Evolutionary conservation across 2,329 filamentous ascomycete genomes (phyloP), one percentile per base, ranked within the genome.

Genomic region (Fusarium scirpi): DNA sequence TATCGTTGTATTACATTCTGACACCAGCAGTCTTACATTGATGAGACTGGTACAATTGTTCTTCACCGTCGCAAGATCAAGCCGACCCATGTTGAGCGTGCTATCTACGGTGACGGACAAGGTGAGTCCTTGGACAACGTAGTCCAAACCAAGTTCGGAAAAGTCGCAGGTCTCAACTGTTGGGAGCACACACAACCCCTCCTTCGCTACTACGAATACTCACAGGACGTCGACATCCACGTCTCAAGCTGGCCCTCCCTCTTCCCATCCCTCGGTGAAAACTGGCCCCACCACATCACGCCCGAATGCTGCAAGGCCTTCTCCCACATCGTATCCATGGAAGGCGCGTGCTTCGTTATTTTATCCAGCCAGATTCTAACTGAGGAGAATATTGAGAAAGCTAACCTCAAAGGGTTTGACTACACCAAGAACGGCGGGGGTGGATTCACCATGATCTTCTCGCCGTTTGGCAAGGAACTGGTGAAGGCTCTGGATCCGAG

Each of bases 291-390:
- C 52, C 74, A 70, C 32, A 77, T 78, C 56, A 59, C 70, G 0
- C 49, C 43, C 4, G 70, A 68, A 3, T 73, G 74, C 43, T 70
- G 70, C 30, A 74, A 75, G 30, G 44, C 54, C 16, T 79, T 87
- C 6, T 84, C 86, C 0, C 84, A 85, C 53, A 80, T 83, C 0
- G 87, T 89, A 66, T 86, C 87, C 0, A 83, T 89, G 22, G 88
- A 90, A 67, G 83, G 84, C 1, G 80, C 81, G 8, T 78, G 84
- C 1, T 90, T 85, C 56, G 87, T 90, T 5, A 76, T 85, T n/a
- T 82, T 83, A 5, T 85, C 84, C 74, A 84, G 82, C 20, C 83
- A 73, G n/a, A 79, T 89, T 1, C 76, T 86, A 51, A 81, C 79
- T 0, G 68, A 83, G 8, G 71, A 79, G 18, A 86, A 82, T 6